Base-by-base conservation (phyloP, 108 stramenopile genomes). In the Poteriospumella lacustris region DNA sequence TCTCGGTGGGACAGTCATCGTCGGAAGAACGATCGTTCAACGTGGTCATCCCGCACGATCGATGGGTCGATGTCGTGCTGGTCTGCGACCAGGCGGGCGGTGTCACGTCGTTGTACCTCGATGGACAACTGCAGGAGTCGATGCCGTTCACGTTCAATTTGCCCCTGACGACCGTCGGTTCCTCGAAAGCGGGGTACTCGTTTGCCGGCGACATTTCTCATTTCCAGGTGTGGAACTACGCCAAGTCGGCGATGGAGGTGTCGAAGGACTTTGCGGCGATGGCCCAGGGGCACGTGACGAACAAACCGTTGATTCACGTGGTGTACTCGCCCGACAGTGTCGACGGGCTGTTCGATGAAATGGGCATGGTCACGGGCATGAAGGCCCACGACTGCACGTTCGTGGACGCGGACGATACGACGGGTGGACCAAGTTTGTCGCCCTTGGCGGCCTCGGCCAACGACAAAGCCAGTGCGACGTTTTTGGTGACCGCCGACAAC, bases 171-270 rank as follows among this genome's bases (percentile, higher is more conserved):
- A 26, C 41, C 12, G 5, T 73, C 12, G 70, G 70, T 34, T 9
- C 9, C 9, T 33, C 39, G 36, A 52, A 44, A 5, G 19, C 28
- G n/a, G 42, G 33, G n/a, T 5, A 38, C 5, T 73, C 70, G 3
- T 73, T 73, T 42, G 5, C 9, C 9, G 70, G 70, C 12, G 44
- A 73, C 31, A 42, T 73, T 36, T 24, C 12, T 73, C 31, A 73
- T 33, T 38, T 73, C 33, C 5, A 34, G 42, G 47, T 73, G 26
- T 73, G 70, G 70, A 33, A n/a, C 36, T 12, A 12, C 42, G 47
- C 43, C 5, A 44, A 34, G 31, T 52, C 40, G 5, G 24, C 5
- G 36, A 9, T 5, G 38, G 70, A 73, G 42, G 31, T 73, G 5
- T 9, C 3, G 36, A 3, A 34, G 3, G n/a, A n/a, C n/a, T n/a